Evolutionary conservation across 2,329 filamentous ascomycete genomes (phyloP), one percentile per base, ranked within the genome.

Genomic region (Daldinia eschscholtzii): DNA sequence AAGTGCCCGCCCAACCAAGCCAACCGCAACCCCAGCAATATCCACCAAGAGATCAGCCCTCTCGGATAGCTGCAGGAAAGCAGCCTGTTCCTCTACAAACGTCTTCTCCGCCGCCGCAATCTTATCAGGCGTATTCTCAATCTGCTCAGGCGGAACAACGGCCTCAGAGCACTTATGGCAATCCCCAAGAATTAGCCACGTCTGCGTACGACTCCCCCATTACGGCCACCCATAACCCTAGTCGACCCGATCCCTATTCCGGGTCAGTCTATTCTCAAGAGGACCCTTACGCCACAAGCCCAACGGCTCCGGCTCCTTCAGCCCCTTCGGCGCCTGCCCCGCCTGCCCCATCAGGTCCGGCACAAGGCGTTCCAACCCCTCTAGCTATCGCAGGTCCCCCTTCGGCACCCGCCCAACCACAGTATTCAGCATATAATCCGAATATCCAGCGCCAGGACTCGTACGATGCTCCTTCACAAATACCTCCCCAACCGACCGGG

Each of bases 141-240:
- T 84, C 79, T 61, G 81, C 76, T 68, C 78, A 79, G 71, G 80
- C 77, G 18, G 80, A 79, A 64, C 88, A 87, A 64, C 88, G 87
- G 15, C 90, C 89, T 3, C 87, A 90, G 75, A 91, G 89, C 78
- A 91, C 88, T 10, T 92, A 91, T 73, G 89, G 90, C 30, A 88
- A 89, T 70, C 89, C 92, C 0, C 92, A 94, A 80, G 92, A 95
- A 80, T 83, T 95, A 53, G 91, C 92, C 28, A 93, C 92, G 0
- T 92, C 91, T 0, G 88, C 88, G 9, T 94, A 94, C 76, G 91
- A 94, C 79, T 92, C 91, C 3, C 92, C 92, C 46, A 85, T 92
- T 42, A 87, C 84, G 9, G 60, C 65, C 12, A 79, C 84, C 5
- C 84, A 86, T 76, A 85, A 84, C 75, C 81, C 82, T 33, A 80